A percentile compares a stretch with the other conserved stretches of the same genome.
These are phyloP conservation scores for Yamadazyma trypodendri DNA, from an alignment of 1,139 yeast genomes.

Conservation along the genomic window DNA sequence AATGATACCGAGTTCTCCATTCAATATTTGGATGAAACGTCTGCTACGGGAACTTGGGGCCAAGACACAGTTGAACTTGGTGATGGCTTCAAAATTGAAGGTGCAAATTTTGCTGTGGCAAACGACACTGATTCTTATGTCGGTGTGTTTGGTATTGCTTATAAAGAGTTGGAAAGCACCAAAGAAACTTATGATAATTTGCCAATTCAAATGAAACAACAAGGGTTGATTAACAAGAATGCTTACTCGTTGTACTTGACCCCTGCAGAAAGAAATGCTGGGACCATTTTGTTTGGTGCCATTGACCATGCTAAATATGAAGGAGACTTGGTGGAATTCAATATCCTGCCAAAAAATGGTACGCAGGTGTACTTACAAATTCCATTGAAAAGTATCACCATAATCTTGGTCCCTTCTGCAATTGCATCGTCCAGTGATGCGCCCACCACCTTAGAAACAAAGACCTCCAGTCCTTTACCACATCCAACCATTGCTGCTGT, in stretches of 20 bases:
- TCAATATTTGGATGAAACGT: constrained; percentile 30
- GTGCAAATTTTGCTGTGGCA: constrained; percentile 55
- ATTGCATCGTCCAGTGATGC: constrained; percentile 7
- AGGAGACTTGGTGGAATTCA: constrained; percentile 37
- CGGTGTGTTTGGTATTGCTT: constrained; percentile 65
- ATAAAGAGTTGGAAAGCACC: constrained; percentile 20
- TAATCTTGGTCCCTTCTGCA: constrained; percentile 6
- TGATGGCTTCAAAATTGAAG: constrained; percentile 30
- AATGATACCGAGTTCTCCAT: constrained; percentile 42
- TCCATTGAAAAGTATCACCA: constrained; percentile 19
- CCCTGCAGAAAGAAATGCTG: constrained; percentile 37
- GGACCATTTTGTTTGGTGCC: constrained; percentile 58
- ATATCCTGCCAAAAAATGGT: constrained; percentile 20
- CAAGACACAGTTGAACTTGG: constrained; percentile 43
- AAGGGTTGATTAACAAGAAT: constrained; percentile 47
- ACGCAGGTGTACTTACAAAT: constrained; percentile 19
- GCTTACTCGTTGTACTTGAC: constrained; percentile 57
- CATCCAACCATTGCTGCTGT: constrained; percentile 18
- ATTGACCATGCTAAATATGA: constrained; percentile 52
- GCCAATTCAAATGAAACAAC: constrained; percentile 52
- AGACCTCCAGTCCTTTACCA: constrained; percentile 9
- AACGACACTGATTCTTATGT: constrained; percentile 49
- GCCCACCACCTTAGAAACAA: constrained; percentile 10
- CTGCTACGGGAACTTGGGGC: constrained; percentile 53
- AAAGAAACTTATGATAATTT: constrained; percentile 14